Evolutionary conservation across 129 eudicot species (phyloP).

Genomic region (Chrysanthemum seticuspe): DNA sequence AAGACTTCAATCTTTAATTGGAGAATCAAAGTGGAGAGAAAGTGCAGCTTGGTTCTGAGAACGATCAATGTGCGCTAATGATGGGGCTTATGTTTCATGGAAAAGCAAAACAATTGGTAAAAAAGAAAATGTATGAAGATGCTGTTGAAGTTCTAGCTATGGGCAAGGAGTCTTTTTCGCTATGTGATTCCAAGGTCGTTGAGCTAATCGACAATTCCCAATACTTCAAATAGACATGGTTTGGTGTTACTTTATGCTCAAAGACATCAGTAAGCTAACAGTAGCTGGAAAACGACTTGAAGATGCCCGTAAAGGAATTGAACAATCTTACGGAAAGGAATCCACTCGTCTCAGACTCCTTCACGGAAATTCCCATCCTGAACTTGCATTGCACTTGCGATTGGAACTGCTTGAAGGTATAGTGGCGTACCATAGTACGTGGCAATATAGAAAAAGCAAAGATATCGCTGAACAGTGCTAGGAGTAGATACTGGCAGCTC

Average conservation of each 20-base stretch:
- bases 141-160: slow-evolving; percentile 85
- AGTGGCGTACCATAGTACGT: slow-evolving; percentile 75
- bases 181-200: too few relatives aligned
- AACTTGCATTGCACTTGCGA: slow-evolving; percentile 74
- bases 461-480: slow-evolving; percentile 56
- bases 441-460: slow-evolving; percentile 69
- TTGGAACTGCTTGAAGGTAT: slow-evolving; percentile 91
- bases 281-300: slow-evolving; percentile 82
- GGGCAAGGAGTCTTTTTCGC: slow-evolving; percentile 33
- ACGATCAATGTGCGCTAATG: slow-evolving; percentile 93
- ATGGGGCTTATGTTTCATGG: slow-evolving; percentile 96
- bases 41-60: slow-evolving; percentile 79
- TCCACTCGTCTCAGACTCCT: slow-evolving; percentile 70
- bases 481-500: slow-evolving; percentile 59
- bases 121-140: slow-evolving; percentile 51
- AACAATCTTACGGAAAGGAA: slow-evolving; percentile 78
- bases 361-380: slow-evolving; percentile 75
- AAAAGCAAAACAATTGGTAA: slow-evolving; percentile 67
- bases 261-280: slow-evolving; percentile 78
- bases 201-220: slow-evolving; percentile 80
- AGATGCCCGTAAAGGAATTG: slow-evolving; percentile 81
- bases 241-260: slow-evolving; percentile 98
- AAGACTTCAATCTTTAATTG: slow-evolving; percentile 82
- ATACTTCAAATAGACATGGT: slow-evolving; percentile 91
- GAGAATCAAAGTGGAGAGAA: slow-evolving; percentile 92